Evolutionary conservation across 2,329 filamentous ascomycete genomes (phyloP), one percentile per base, ranked within the genome.

Genomic region (Madurella mycetomatis): DNA sequence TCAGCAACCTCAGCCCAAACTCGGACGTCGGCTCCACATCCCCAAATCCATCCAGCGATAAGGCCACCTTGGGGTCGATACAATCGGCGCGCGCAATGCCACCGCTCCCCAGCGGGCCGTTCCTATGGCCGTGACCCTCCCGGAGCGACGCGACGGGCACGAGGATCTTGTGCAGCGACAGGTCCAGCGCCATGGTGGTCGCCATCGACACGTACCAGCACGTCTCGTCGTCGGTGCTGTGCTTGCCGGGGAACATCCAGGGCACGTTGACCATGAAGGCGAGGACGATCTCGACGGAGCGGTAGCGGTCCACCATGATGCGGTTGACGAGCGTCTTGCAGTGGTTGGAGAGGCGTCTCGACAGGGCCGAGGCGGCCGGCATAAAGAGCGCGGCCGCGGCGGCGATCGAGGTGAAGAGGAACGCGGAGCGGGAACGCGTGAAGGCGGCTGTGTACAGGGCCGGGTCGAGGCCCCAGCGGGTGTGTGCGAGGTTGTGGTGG

Each of bases 221-320:
- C 0, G 86, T 88, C 62, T 88, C 86, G 56, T 90, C 86, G 59
- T 89, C 86, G 9, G 84, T 84, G 66, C 82, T 85, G 62, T 86
- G 83, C 55, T 80, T 72, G 2, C 84, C 83, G 1, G 84, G 83
- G 31, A 82, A 81, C 79, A 89, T 88, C 86, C 86, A 90, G 0
- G 86, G 86, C 7, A 90, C 80, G 57, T 88, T 88, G 32, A 88
- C 79, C 82, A 90, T 86, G 64, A 89, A 89, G 0, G 84, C 86
- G 1, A 90, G 72, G 0, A 90, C 83, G 53, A 90, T 88, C 65
- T 90, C 86, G 5, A 88, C 84, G 0, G 86, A 90, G 53, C 84
- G 80, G 62, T 83, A 79, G 2, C 85, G 80, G 44, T 80, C 77
- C 0, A 76, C 70, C 47, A 86, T 82, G 42, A 89, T 78, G 30